Percentiles rank a stretch among this genome's conserved stretches.
Evolutionary conservation across 108 stramenopile genomes (phyloP).

Genomic region (Nannochloropsis gaditana): DNA sequence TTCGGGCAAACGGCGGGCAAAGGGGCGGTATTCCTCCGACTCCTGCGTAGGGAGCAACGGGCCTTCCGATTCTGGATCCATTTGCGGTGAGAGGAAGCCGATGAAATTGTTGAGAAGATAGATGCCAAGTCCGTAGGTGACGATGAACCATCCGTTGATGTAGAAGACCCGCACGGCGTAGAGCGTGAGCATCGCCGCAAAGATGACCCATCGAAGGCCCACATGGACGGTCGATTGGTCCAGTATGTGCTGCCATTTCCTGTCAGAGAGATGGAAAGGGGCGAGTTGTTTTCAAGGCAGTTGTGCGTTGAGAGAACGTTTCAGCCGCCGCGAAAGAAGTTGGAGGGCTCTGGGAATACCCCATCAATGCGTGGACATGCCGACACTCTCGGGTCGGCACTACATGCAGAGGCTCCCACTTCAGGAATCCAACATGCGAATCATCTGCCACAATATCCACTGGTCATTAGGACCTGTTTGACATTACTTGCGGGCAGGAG

Average conservation of each 20-base stretch:
- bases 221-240: constrained; percentile 81
- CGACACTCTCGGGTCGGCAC: too few species aligned
- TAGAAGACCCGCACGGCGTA: constrained; percentile 87
- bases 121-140: constrained; percentile 97
- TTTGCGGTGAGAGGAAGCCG: constrained; percentile 85
- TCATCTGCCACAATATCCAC: too few species aligned
- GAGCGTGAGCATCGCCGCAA: constrained; percentile 59
- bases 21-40: constrained; percentile 65
- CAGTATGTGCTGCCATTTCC: constrained; percentile 83
- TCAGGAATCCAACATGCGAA: too few species aligned
- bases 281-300: neutral
- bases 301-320: too few species aligned
- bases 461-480: too few species aligned
- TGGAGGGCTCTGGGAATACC: too few species aligned
- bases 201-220: constrained; percentile 46
- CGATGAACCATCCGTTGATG: constrained; percentile 94
- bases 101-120: constrained; percentile 98
- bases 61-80: constrained; percentile 65
- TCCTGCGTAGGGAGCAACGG: constrained; percentile 45
- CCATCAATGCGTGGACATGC: too few species aligned
- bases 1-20: constrained; percentile 88
- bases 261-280: neutral
- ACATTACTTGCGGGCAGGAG: too few species aligned
- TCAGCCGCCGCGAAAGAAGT: too few species aligned
- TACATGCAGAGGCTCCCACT: too few species aligned